Percentiles rank a stretch among this genome's conserved stretches.
These are phyloP conservation scores for Tylopilus cervinicoccineus DNA, from an alignment of 768 basidiomycete genomes.

Conservation along the genomic window DNA sequence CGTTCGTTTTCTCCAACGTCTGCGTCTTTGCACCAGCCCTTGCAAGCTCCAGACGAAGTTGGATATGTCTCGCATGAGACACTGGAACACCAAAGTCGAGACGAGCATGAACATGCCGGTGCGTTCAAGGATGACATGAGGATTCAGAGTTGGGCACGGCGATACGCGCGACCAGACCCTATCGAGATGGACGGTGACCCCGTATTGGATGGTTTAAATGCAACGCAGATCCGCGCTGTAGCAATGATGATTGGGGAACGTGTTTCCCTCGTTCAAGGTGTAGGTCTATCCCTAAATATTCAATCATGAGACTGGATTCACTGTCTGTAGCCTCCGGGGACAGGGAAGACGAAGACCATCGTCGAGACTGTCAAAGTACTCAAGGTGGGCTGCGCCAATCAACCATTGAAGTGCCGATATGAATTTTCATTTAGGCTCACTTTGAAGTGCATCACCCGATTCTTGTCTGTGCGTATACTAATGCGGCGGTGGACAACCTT, in stretches of 20 bases:
- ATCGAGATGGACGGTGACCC: conserved; percentile 78
- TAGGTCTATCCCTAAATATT: conserved; percentile 34
- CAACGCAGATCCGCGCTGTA: conserved; percentile 75
- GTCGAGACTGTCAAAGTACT: conserved; percentile 79
- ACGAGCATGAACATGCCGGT: conserved; percentile 32
- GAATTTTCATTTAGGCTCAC: conserved; percentile 43
- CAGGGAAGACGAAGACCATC: conserved; percentile 91
- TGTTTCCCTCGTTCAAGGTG: conserved; percentile 83
- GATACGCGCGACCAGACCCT: conserved; percentile 59
- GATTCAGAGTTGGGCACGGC: conserved; percentile 77
- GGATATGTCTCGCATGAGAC: conserved; percentile 35
- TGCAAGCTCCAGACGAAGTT: conserved; percentile 40
- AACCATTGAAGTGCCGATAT: background rate
- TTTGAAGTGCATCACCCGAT: conserved; percentile 83
- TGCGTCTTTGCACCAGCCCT: conserved; percentile 21
- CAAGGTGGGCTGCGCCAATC: conserved; percentile 43
- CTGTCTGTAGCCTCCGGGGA: conserved; percentile 71
- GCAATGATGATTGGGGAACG: conserved; percentile 83
- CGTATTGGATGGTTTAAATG: conserved; percentile 56
- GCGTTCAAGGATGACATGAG: conserved; percentile 68
- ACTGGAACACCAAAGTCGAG: conserved; percentile 35
- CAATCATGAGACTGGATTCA: background rate
- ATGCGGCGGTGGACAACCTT: conserved; percentile 89
- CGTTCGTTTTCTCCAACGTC: conserved; percentile 44
- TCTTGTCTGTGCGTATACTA: conserved; percentile 92